Conservation (phyloP, 371 early-diverging fungal species). For the Chytridium lagenaria region DNA sequence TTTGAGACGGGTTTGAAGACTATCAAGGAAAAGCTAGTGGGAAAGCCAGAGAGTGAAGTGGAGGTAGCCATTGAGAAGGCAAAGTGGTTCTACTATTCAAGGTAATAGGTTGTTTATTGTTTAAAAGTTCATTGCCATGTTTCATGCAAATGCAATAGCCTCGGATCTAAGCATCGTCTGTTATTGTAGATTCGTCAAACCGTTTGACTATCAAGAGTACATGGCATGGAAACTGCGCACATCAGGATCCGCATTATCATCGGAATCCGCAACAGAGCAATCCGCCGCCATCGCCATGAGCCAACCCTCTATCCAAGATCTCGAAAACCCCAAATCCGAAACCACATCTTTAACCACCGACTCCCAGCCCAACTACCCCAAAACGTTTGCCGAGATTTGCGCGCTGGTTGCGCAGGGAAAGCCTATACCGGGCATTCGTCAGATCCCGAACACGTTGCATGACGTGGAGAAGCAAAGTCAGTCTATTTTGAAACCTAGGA, state of each 20-base stretch:
- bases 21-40: constrained; percentile 28
- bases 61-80: constrained; percentile 38
- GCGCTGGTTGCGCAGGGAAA: constrained; percentile 50
- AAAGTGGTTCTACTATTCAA: constrained; percentile 49
- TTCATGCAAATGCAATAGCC: too few relatives aligned
- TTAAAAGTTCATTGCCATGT: neutral
- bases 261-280: neutral
- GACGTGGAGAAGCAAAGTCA: constrained; percentile 18
- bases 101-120: constrained; percentile 33
- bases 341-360: neutral
- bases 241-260: neutral
- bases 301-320: neutral
- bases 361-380: constrained; percentile 33
- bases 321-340: neutral
- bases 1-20: constrained; percentile 44
- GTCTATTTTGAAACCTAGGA: neutral
- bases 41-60: neutral
- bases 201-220: constrained; percentile 27
- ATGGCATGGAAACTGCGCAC: constrained; percentile 23
- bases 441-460: constrained; percentile 48
- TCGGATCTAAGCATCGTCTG: too few relatives aligned
- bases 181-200: constrained; percentile 26
- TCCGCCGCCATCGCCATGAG: neutral
- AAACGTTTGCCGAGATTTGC: constrained; percentile 48
- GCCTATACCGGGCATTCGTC: constrained; percentile 51